phyloP scores from a whole-genome alignment of 2,329 filamentous ascomycete species.

The Gyromitra esculenta region DNA sequence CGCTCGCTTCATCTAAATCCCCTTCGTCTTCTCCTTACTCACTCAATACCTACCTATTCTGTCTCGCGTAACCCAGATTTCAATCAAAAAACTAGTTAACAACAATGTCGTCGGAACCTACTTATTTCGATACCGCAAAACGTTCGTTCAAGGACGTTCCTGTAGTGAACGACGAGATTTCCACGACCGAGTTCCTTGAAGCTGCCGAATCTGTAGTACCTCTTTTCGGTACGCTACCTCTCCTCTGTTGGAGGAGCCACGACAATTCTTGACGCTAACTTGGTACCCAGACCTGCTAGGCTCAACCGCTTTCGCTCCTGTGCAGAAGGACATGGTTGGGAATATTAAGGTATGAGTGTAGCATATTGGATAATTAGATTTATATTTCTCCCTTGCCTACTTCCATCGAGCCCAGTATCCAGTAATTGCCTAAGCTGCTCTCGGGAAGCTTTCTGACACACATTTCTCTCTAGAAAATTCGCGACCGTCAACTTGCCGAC shows the following conservation, averaged over 20 bases:
- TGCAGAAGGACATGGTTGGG: constrained; percentile 89
- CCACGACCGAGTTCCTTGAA: constrained; percentile 87
- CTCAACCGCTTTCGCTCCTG: constrained; percentile 81
- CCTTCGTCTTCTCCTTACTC: background rate
- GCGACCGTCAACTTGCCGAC: constrained; percentile 79
- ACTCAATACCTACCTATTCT: background rate
- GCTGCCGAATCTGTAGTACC: constrained; percentile 86
- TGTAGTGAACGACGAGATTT: constrained; percentile 68
- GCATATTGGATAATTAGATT: constrained; percentile 48
- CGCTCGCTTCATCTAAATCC: constrained; percentile 3
- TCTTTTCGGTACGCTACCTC: constrained; percentile 76
- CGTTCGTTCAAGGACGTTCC: constrained; percentile 85
- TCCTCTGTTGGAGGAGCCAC: background rate
- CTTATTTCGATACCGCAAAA: constrained; percentile 86
- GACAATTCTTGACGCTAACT: constrained; percentile 14
- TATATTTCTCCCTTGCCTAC: constrained; percentile 1
- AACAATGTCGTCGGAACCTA: constrained; percentile 61
- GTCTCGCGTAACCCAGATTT: background rate
- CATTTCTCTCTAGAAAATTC: constrained; percentile 76
- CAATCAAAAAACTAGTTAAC: background rate
- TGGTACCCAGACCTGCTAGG: constrained; percentile 68
- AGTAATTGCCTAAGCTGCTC: background rate
- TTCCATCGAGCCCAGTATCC: background rate
- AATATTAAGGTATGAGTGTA: constrained; percentile 79
- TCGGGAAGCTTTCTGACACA: background rate